phyloP scores from a whole-genome alignment of 202 grass and related monocot genomes.

The Cymbopogon flexuosus region DNA sequence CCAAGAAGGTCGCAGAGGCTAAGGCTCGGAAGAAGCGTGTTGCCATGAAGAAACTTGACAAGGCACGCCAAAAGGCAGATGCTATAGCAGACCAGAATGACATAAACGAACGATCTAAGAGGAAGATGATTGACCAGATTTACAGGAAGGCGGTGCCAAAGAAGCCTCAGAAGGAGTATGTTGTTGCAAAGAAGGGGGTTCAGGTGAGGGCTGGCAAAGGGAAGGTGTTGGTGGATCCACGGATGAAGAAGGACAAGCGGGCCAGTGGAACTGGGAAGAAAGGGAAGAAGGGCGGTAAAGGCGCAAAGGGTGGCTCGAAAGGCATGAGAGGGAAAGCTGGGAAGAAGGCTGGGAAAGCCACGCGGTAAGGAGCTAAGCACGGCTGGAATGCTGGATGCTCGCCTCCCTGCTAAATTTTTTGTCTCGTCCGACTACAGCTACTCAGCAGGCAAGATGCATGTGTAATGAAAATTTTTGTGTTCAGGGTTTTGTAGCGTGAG shows the following conservation, averaged over 20 bases:
- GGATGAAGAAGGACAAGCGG: constrained; percentile 97
- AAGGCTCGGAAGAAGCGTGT: too few species aligned
- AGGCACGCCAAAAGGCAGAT: too few species aligned
- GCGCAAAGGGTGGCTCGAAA: constrained; percentile 40
- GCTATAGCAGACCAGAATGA: too few species aligned
- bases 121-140: background rate
- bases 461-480: background rate
- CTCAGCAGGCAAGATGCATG: background rate
- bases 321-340: constrained; percentile 36
- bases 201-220: constrained; percentile 59
- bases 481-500: background rate
- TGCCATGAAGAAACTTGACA: too few species aligned
- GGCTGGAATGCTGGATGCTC: background rate
- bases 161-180: constrained; percentile 80
- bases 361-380: constrained; percentile 29
- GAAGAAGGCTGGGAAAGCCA: constrained; percentile 37
- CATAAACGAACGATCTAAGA: too few species aligned
- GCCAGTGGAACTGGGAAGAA: constrained; percentile 46
- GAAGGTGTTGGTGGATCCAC: constrained; percentile 73
- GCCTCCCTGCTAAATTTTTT: background rate
- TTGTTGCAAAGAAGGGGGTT: constrained; percentile 92
- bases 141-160: constrained; percentile 86
- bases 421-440: background rate
- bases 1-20: too few species aligned
- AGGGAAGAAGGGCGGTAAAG: constrained; percentile 45